Conservation (phyloP, 1,139 yeast genomes). For the Yamadazyma songkhlaensis region DNA sequence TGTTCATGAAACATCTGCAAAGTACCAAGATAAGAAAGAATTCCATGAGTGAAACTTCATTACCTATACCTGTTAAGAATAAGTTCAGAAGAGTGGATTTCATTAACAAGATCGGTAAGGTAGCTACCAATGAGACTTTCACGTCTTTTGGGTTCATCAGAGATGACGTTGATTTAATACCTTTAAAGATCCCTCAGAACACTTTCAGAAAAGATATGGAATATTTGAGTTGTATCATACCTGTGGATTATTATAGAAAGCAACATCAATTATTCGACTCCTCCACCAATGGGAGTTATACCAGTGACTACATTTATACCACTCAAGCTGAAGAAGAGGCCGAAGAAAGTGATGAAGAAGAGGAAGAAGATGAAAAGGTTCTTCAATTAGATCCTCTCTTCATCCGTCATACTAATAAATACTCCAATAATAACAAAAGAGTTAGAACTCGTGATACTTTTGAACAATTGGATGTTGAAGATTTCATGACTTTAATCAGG, state of each 20-base stretch:
- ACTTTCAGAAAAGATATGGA: constrained; percentile 47
- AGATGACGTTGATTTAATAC: constrained; percentile 58
- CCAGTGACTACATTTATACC: constrained; percentile 27
- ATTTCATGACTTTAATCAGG: constrained; percentile 6
- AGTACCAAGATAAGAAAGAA: constrained; percentile 25
- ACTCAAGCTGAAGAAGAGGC: constrained; percentile 9
- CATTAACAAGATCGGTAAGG: constrained; percentile 54
- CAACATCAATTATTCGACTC: constrained; percentile 32
- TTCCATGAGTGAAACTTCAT: constrained; percentile 28
- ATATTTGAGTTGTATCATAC: constrained; percentile 44
- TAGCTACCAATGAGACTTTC: constrained; percentile 65
- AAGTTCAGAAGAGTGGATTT: constrained; percentile 56
- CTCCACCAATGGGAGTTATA: constrained; percentile 21
- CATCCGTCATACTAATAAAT: constrained; percentile 15
- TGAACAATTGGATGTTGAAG: constrained; percentile 14
- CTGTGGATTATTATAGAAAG: constrained; percentile 24
- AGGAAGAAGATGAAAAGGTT: constrained; percentile 11
- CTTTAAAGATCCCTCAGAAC: constrained; percentile 45
- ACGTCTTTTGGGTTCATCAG: constrained; percentile 68
- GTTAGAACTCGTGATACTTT: constrained; percentile 16
- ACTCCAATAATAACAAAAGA: constrained; percentile 14
- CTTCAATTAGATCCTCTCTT: constrained; percentile 18
- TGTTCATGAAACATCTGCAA: constrained; percentile 32
- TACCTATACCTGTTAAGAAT: constrained; percentile 29
- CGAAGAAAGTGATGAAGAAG: constrained; percentile 14